A percentile compares a stretch with the other conserved stretches of the same genome.
Conservation (phyloP, 176 grass and related monocot species). For the Cenchrus americanus region DNA sequence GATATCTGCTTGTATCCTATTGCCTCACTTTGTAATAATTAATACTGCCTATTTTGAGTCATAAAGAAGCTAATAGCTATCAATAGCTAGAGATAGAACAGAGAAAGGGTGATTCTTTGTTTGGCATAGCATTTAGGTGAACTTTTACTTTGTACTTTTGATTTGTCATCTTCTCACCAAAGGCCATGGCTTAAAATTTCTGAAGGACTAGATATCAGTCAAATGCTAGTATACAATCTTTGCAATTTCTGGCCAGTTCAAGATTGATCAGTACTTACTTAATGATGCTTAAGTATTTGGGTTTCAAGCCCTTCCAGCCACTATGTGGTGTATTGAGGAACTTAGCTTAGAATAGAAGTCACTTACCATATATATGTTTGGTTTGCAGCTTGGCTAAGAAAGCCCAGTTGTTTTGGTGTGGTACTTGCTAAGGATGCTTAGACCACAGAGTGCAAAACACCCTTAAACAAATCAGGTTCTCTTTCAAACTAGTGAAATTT, state of each 20-base stretch:
- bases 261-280: conserved; percentile 29
- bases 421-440: not conserved
- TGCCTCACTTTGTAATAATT: conserved; percentile 17
- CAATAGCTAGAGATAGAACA: not conserved
- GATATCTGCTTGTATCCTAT: conserved; percentile 10
- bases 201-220: conserved; percentile 5
- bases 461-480: not conserved
- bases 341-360: not conserved
- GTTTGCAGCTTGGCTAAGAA: conserved; percentile 14
- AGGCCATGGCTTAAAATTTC: conserved; percentile 21
- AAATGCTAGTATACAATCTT: not conserved
- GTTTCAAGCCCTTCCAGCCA: not conserved
- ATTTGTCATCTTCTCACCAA: conserved; percentile 3
- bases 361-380: not conserved
- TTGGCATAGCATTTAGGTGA: conserved; percentile 9
- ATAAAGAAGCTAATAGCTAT: not conserved
- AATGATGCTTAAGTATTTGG: not conserved
- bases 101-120: not conserved
- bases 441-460: not conserved
- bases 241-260: not conserved
- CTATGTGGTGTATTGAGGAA: not conserved
- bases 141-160: conserved; percentile 21
- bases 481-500: conserved; percentile 1
- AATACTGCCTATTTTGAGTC: not conserved
- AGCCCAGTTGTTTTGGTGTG: not conserved